Evolutionary conservation across 2,329 filamentous ascomycete species (phyloP).

Genomic region (Xylariaceae sp.): DNA sequence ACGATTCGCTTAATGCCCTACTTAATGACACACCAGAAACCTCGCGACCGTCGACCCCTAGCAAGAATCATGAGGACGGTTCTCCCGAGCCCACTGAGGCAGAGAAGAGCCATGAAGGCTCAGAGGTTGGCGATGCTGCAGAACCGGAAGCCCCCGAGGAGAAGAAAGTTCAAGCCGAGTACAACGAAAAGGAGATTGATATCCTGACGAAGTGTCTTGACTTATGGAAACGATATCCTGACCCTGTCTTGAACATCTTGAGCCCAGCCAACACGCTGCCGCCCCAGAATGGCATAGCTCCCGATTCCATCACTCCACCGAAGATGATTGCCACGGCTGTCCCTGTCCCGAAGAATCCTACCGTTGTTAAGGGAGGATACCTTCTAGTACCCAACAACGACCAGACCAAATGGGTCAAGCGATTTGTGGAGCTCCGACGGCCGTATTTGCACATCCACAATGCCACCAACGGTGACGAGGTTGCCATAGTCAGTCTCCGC

Average conservation of each 20-base stretch:
- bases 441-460: constrained; percentile 91
- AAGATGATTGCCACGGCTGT: constrained; percentile 72
- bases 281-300: constrained; percentile 56
- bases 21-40: constrained; percentile 53
- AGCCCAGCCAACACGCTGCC: constrained; percentile 61
- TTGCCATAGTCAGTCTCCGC: constrained; percentile 80
- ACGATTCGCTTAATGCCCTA: constrained; percentile 53
- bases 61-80: constrained; percentile 23
- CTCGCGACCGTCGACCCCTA: constrained; percentile 38
- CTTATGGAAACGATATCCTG: constrained; percentile 60
- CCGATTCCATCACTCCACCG: constrained; percentile 47
- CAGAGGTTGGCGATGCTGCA: constrained; percentile 4
- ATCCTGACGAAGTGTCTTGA: constrained; percentile 53
- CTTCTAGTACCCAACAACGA: constrained; percentile 79
- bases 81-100: constrained; percentile 20
- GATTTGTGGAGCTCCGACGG: constrained; percentile 85
- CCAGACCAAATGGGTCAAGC: constrained; percentile 79
- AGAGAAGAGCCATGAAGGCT: constrained; percentile 2
- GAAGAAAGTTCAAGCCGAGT: constrained; percentile 35
- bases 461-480: constrained; percentile 79
- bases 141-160: constrained; percentile 7
- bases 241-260: constrained; percentile 51
- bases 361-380: constrained; percentile 79
- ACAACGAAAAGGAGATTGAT: constrained; percentile 41
- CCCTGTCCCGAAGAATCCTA: constrained; percentile 72